phyloP scores from a whole-genome alignment of 192 early-diverging fungal species.

The Piromyces sp. region DNA sequence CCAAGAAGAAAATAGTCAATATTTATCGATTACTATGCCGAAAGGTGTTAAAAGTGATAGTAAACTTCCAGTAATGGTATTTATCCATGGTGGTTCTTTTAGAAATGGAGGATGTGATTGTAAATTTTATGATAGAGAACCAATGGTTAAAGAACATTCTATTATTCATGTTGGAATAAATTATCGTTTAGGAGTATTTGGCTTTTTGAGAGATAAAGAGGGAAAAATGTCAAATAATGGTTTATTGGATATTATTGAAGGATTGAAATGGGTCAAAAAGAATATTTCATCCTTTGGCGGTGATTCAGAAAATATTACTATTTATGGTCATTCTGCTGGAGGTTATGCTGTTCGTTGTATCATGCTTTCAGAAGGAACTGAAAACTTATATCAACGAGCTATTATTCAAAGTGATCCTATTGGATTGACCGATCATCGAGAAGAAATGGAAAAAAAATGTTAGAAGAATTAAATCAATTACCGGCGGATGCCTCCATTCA shows the following conservation, averaged over 20 bases:
- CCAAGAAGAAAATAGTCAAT: background rate
- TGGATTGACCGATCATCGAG: background rate
- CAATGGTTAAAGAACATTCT: background rate
- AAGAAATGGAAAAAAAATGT: background rate
- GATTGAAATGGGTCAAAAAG: slow-evolving; percentile 32
- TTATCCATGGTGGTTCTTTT: slow-evolving; percentile 38
- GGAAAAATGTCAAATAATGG: slow-evolving; percentile 15
- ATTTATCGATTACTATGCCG: background rate
- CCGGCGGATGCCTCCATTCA: background rate
- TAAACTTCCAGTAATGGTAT: slow-evolving; percentile 39
- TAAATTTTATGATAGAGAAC: slow-evolving; percentile 18
- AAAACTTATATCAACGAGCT: background rate
- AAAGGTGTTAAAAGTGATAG: slow-evolving; percentile 1
- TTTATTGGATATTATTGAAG: slow-evolving; percentile 28
- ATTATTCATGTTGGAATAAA: background rate
- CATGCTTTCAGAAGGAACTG: background rate
- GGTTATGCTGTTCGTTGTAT: slow-evolving; percentile 1
- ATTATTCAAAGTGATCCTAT: background rate
- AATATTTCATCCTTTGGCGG: slow-evolving; percentile 39
- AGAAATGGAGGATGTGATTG: slow-evolving; percentile 13
- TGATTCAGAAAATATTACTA: slow-evolving; percentile 22
- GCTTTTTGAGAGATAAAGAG: background rate
- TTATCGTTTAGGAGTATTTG: background rate
- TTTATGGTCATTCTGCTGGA: slow-evolving; percentile 32
- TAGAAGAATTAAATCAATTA: background rate